phyloP scores from a whole-genome alignment of 176 grass and related monocot genomes.

The Triticum urartu region DNA sequence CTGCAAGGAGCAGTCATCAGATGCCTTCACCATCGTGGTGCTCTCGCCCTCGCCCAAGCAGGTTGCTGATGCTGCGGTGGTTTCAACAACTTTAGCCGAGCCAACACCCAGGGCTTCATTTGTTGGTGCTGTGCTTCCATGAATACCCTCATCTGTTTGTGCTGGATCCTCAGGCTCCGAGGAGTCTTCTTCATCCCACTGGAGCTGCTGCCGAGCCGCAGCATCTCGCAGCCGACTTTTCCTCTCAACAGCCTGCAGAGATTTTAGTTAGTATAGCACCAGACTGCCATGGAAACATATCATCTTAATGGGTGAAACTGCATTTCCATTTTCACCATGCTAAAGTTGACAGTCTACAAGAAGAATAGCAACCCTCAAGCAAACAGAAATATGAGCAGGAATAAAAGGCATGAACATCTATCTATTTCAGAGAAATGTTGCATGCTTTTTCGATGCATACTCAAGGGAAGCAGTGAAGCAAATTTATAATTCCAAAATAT shows the following conservation, averaged over 20 bases:
- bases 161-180: slow-evolving; percentile 23
- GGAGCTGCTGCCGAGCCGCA: slow-evolving; percentile 44
- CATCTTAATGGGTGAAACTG: background rate
- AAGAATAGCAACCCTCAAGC: background rate
- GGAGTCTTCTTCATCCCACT: slow-evolving; percentile 3
- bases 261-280: slow-evolving; percentile 16
- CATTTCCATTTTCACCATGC: background rate
- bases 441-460: background rate
- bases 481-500: no score
- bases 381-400: background rate
- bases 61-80: slow-evolving; percentile 2
- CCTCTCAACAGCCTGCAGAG: slow-evolving; percentile 51
- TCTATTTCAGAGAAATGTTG: background rate
- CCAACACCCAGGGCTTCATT: slow-evolving; percentile 3
- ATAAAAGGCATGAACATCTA: background rate
- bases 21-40: slow-evolving; percentile 1
- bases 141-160: slow-evolving; percentile 23
- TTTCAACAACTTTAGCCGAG: slow-evolving; percentile 29
- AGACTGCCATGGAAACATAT: background rate
- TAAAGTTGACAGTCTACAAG: background rate
- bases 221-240: slow-evolving; percentile 32
- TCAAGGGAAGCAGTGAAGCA: background rate
- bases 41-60: background rate
- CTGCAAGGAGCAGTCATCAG: slow-evolving; percentile 31
- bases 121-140: slow-evolving; percentile 18